Evolutionary conservation across 169 alveolate species (phyloP).

Genomic region (Theileria parva): DNA sequence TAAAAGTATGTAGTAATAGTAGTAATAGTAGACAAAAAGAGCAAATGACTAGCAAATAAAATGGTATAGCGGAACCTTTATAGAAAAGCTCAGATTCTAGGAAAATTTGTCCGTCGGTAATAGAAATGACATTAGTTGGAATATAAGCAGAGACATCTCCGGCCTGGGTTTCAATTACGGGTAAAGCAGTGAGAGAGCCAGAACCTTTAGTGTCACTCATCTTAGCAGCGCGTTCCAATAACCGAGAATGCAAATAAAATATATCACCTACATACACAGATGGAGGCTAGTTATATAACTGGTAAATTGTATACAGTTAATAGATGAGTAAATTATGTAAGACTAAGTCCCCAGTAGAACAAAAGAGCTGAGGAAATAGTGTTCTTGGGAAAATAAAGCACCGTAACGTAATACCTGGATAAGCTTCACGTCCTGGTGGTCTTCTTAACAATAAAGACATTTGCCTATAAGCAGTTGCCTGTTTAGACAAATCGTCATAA

Average conservation of each 20-base stretch:
- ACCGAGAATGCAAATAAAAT: constrained; percentile 95
- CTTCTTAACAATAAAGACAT: constrained; percentile 92
- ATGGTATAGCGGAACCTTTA: constrained; percentile 80
- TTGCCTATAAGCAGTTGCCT: constrained; percentile 97
- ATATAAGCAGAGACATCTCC: constrained; percentile 98
- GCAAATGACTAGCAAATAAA: too few relatives aligned
- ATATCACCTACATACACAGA: constrained; percentile 84
- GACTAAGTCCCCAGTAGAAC: too few relatives aligned
- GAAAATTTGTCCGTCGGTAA: constrained; percentile 97
- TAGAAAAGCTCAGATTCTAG: constrained; percentile 95
- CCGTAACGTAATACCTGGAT: constrained; percentile 72
- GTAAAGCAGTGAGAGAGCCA: constrained; percentile 97
- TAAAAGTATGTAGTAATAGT: too few relatives aligned
- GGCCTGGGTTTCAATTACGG: constrained; percentile 97
- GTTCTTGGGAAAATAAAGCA: too few relatives aligned
- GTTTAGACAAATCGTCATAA: constrained; percentile 96
- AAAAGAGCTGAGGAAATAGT: too few relatives aligned
- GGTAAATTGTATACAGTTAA: neutral
- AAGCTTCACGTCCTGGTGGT: constrained; percentile 97
- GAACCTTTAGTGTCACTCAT: constrained; percentile 90
- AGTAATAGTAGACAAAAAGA: neutral
- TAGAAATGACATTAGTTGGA: constrained; percentile 97
- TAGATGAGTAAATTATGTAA: too few relatives aligned
- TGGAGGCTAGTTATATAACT: neutral
- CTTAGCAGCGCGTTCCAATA: constrained; percentile 97